Conservation (phyloP, 805 yeast species). For the Kurtzmaniella cleridarum region DNA sequence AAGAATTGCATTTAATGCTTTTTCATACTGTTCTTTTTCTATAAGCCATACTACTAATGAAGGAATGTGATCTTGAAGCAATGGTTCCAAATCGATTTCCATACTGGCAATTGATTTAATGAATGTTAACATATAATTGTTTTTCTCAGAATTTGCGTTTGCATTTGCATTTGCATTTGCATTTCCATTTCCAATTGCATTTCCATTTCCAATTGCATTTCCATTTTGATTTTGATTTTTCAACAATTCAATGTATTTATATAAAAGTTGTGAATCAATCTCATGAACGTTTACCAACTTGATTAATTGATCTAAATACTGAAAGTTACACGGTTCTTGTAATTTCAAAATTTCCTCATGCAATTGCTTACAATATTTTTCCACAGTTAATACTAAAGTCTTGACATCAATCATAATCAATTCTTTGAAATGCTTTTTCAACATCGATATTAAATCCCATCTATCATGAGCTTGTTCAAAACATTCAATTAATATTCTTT, state of each 20-base stretch:
- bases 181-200: no score
- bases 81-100: no score
- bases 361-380: slow-evolving; percentile 30
- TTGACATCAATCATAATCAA: slow-evolving; percentile 23
- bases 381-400: slow-evolving; percentile 32
- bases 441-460: slow-evolving; percentile 15
- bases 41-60: slow-evolving; percentile 1
- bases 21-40: slow-evolving; percentile 14
- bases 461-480: slow-evolving; percentile 13
- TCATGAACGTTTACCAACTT: slow-evolving; percentile 9
- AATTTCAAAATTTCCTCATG: slow-evolving; percentile 32
- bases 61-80: no score
- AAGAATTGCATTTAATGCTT: slow-evolving; percentile 26
- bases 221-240: neutral
- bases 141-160: no score
- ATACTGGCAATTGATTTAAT: neutral
- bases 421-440: slow-evolving; percentile 19
- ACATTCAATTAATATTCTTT: neutral
- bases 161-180: no score
- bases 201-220: no score
- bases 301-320: slow-evolving; percentile 30
- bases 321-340: slow-evolving; percentile 8
- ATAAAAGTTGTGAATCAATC: slow-evolving; percentile 6
- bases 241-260: slow-evolving; percentile 6
- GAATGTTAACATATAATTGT: no score